Evolutionary conservation across 2,329 filamentous ascomycete species (phyloP).

Genomic region (Penicillium rolfsii): DNA sequence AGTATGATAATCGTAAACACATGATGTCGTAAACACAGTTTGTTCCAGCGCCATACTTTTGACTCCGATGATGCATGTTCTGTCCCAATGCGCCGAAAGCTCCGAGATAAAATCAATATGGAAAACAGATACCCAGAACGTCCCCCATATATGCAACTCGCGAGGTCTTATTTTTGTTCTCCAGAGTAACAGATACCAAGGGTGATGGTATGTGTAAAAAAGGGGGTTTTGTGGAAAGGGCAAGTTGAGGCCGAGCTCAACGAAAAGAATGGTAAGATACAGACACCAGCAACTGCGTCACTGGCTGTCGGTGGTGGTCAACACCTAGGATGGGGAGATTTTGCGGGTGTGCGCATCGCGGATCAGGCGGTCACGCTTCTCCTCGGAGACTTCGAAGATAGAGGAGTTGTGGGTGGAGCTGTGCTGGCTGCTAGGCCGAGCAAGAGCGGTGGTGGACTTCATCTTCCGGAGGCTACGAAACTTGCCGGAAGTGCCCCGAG

Average conservation of each 20-base stretch:
- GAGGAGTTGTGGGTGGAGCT: conserved; percentile 44
- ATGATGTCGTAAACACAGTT: conserved; percentile 23
- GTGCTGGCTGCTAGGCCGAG: conserved; percentile 39
- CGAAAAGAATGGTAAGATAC: conserved; percentile 4
- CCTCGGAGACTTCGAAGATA: conserved; percentile 54
- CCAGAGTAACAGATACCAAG: conserved; percentile 11
- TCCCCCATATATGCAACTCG: conserved; percentile 19
- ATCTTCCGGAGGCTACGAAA: conserved; percentile 45
- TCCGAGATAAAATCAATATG: conserved; percentile 16
- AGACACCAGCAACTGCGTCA: background rate
- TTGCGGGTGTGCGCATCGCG: conserved; percentile 52
- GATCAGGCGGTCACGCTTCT: conserved; percentile 52
- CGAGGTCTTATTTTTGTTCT: conserved; percentile 16
- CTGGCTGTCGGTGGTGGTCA: conserved; percentile 18
- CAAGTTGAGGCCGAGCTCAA: conserved; percentile 14
- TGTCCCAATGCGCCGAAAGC: conserved; percentile 21
- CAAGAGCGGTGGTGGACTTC: conserved; percentile 57
- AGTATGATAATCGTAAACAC: conserved; percentile 16
- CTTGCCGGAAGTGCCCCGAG: conserved; percentile 39
- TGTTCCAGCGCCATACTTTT: conserved; percentile 16
- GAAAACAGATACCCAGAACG: conserved; percentile 11
- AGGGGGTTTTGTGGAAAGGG: conserved; percentile 1
- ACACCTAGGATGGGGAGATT: conserved; percentile 32
- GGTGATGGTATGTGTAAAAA: conserved; percentile 8
- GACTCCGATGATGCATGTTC: conserved; percentile 16